phyloP scores from a whole-genome alignment of 1,139 yeast genomes.

The Scheffersomyces quercinus region DNA sequence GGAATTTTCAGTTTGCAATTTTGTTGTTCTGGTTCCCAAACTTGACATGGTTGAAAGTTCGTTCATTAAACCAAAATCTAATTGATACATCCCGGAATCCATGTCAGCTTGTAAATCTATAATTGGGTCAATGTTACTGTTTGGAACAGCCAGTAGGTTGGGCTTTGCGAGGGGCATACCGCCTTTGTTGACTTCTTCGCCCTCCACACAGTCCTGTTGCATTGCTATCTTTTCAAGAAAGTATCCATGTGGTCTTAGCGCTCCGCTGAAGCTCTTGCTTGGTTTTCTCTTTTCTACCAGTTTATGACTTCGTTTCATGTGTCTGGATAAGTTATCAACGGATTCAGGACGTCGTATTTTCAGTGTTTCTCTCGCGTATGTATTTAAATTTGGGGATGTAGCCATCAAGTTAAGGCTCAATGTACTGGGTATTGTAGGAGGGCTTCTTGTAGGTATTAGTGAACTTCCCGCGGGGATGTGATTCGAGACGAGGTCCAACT shows the following conservation, averaged over 20 bases:
- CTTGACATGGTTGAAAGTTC: too few species aligned
- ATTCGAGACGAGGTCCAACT: neutral
- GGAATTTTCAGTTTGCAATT: too few species aligned
- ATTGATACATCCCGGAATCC: too few species aligned
- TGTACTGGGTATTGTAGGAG: neutral
- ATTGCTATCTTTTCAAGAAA: constrained; percentile 37
- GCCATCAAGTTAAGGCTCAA: too few species aligned
- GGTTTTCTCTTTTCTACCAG: neutral
- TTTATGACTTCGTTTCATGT: neutral
- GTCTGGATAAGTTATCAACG: neutral
- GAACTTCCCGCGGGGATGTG: neutral
- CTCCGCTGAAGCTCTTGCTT: neutral
- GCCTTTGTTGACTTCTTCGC: constrained; percentile 1
- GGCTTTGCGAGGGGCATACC: too few species aligned
- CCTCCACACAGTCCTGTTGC: constrained; percentile 44
- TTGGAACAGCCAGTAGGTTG: too few species aligned
- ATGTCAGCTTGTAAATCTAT: too few species aligned
- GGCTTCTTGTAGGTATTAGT: neutral
- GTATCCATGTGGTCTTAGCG: constrained; percentile 14
- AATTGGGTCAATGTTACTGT: too few species aligned
- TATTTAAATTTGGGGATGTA: neutral
- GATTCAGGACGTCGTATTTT: neutral
- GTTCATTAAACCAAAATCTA: too few species aligned
- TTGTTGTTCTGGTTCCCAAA: too few species aligned
- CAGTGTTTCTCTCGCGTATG: neutral